Base-by-base conservation (phyloP, 164 flowering plant species). In the Liriodendron chinense region DNA sequence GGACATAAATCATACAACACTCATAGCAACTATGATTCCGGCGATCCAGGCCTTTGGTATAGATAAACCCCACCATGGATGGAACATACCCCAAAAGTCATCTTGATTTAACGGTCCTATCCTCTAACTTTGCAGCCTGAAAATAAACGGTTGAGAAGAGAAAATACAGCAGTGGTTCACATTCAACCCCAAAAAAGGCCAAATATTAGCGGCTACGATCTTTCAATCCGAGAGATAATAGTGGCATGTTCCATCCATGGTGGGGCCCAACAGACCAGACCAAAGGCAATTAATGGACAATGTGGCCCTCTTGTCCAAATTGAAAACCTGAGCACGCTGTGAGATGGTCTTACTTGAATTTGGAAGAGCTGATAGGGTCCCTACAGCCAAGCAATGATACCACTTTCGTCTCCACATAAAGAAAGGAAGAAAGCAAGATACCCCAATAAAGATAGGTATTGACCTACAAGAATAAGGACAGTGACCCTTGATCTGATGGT, bases 401-500 rank as follows among this genome's bases (percentile, higher is more conserved):
- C 56, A 56, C 65, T 56, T 71, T n/a, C 73, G 23, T 26, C 28
- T 9, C 69, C 13, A 26, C 47, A n/a, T 28, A 47, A 47, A 47
- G 23, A 69, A 69, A 47, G 25, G 66, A n/a, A 63, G 66, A 22
- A 63, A 63, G 66, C 66, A 47, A 20, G 71, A 47, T 3, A 43
- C 71, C 53, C 53, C 57, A 43, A 47, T 47, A 7, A 14, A 68
- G 70, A 66, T 74, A 68, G 75, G n/a, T 26, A 68, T 70, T 77
- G 76, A 73, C 71, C 79, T 74, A 69, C 59, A 56, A 57, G 77
- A 47, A 73, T 59, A 78, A 65, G 59, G 59, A 53, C 18, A 53
- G 18, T 2, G 59, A 53, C 59, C 59, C 18, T 16, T 16, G 16
- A 53, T 53, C 76, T 68, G 49, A 68, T 64, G 71, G 74, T 74